Base-by-base conservation (phyloP, 2,329 filamentous ascomycete species). In the Sphaerulina populicola region DNA sequence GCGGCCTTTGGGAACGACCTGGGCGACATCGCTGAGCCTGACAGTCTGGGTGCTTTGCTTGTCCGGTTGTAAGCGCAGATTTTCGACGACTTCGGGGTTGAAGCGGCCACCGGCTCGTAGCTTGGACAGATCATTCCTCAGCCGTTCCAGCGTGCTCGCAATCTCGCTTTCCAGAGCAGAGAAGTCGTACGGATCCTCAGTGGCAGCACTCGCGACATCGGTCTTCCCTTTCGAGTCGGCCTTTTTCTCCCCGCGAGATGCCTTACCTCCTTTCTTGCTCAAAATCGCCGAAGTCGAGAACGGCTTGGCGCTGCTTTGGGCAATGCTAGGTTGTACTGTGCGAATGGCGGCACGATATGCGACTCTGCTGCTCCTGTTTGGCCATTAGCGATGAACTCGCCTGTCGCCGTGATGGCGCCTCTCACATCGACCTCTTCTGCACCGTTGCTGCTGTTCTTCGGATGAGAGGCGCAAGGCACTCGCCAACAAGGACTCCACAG, bases 1-100 rank as follows among this genome's bases (percentile, higher is more conserved):
- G 49, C 82, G 68, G 9, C 82, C 81, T 60, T 82, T 81, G 0
- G 81, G 80, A 36, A 86, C 72, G 12, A 86, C 79, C 62, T 85
- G 82, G 2, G 82, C 83, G 51, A 87, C 62, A 62, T 85, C 82
- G 8, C 76, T 74, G 45, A 87, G 60, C 55, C 70, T 74, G 44
- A 78, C 72, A 1, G 68, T 77, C 52, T 77, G 71, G 52, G 76
- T 79, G 18, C 51, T 58, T 37, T 63, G 49, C 61, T 82, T 79
- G 52, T 70, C 73, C 43, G 83, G 60, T 44, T 76, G 70, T n/a
- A 86, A 82, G 35, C 76, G 74, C 47, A 86, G 60, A 15, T 68
- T 70, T 66, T 86, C 83, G 29, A 86, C 70, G 1, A 77, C 65
- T 43, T 81, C 77, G 0, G 80, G 77, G 55, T 82, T 84, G 62